Evolutionary conservation across 345 rosid genomes (phyloP), one percentile per base, ranked within the genome.

Genomic region (Turritis glabra): DNA sequence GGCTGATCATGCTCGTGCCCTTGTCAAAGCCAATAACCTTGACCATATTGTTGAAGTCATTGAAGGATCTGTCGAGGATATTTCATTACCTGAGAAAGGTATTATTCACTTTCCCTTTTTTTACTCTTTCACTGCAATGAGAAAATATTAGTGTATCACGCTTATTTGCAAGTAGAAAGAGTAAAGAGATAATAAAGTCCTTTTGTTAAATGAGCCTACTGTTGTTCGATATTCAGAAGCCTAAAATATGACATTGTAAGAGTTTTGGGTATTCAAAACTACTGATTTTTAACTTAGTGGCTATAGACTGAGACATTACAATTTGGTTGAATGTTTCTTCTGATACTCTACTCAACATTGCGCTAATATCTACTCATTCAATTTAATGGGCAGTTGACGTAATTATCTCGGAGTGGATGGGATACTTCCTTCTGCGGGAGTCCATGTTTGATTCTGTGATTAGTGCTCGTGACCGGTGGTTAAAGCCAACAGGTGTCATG

Each of bases 391-490:
- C 90, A 92, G 99, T 94, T 83, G 99, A 94, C 82, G 97, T 94
- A 10, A 90, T 94, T 55, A 92, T 94, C 79, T 94, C 99, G 3
- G 99, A 94, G 87, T 94, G 99, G 99, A 94, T 94, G 99, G 99
- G 99, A 10, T 91, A 92, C 87, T 92, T 94, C 64, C 97, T 94
- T 58, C 83, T 92, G 29, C 93, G 97, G 2, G 99, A 94, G 68
- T 94, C 99, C 56, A 94, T 92, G 99, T 90, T 94, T 85, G 99
- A 94, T 85, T 94, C 99, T 0, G 99, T 94, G 68, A 92, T 94
- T 25, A 85, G 84, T 77, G 99, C 99, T 73, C 99, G 97, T 60
- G 97, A 95, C 75, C 96, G 96, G 72, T 95, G 97, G 99, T 74
- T 95, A 75, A 95, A 92, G 77, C 91, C 98, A 8, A 80, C 82